Conservation (phyloP, 202 grass and related monocot genomes). For the Musa balbisiana region DNA sequence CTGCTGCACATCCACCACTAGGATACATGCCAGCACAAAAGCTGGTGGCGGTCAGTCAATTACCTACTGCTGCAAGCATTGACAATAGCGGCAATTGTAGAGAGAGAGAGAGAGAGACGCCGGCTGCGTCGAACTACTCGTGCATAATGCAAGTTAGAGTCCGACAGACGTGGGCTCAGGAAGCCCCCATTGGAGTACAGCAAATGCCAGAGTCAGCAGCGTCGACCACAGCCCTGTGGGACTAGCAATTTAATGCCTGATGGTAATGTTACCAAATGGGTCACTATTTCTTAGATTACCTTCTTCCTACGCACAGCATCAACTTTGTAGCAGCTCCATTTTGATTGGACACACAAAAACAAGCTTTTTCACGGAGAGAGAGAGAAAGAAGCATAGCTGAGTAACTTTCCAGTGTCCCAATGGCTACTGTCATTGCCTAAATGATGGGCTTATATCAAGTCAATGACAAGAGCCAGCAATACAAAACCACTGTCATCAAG, state of each 20-base stretch:
- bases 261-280: background rate
- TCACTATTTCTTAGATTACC: background rate
- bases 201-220: background rate
- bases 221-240: background rate
- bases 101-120: no score
- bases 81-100: no score
- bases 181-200: background rate
- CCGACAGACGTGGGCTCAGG: background rate
- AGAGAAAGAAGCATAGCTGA: background rate
- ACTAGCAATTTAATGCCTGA: background rate
- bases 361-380: background rate
- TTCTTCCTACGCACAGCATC: background rate
- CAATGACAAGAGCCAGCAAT: background rate
- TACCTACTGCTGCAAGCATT: no score
- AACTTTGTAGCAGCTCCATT: background rate
- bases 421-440: background rate
- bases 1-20: no score
- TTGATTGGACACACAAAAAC: no score
- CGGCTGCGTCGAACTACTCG: background rate
- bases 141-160: background rate
- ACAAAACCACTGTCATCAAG: no score
- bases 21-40: no score
- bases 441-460: background rate
- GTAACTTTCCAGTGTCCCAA: background rate
- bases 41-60: no score